phyloP scores from a whole-genome alignment of 108 stramenopile species.

The Cyclotella distinguenda region DNA sequence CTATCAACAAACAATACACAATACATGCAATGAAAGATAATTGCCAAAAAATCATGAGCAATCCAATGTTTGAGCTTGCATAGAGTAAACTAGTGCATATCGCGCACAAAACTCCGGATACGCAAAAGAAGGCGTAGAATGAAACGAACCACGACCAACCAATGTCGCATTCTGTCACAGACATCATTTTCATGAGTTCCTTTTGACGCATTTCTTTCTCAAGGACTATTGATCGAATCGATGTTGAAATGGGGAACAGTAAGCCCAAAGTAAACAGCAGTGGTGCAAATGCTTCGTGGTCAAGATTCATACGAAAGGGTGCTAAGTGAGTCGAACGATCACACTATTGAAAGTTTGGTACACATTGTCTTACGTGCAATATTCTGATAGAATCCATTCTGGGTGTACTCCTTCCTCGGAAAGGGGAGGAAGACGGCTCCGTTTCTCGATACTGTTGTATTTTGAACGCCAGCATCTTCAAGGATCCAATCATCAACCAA shows the following conservation, averaged over 20 bases:
- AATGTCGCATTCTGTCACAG: conserved; percentile 64
- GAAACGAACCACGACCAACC: conserved; percentile 71
- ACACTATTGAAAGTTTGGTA: neutral
- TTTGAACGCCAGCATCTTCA: conserved; percentile 41
- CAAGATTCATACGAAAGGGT: too few species aligned
- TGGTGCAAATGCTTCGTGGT: conserved; percentile 22
- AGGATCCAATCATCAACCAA: conserved; percentile 76
- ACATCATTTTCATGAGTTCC: conserved; percentile 91
- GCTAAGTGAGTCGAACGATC: too few species aligned
- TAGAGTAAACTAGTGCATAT: conserved; percentile 54
- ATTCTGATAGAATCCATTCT: conserved; percentile 60
- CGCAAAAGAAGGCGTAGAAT: conserved; percentile 56
- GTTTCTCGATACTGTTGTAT: conserved; percentile 29
- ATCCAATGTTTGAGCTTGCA: conserved; percentile 39
- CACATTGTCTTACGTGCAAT: conserved; percentile 22
- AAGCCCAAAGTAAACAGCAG: conserved; percentile 59
- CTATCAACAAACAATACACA: conserved; percentile 59
- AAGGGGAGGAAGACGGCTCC: conserved; percentile 68
- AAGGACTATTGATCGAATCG: conserved; percentile 57
- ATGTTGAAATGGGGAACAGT: conserved; percentile 67
- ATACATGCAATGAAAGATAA: conserved; percentile 41
- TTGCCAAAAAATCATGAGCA: conserved; percentile 72
- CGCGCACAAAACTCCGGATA: conserved; percentile 51
- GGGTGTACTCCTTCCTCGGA: conserved; percentile 55
- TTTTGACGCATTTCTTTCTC: conserved; percentile 85